A percentile compares a stretch with the other conserved stretches of the same genome.
phyloP scores from a whole-genome alignment of 768 basidiomycete genomes.

The Pholiota conissans region DNA sequence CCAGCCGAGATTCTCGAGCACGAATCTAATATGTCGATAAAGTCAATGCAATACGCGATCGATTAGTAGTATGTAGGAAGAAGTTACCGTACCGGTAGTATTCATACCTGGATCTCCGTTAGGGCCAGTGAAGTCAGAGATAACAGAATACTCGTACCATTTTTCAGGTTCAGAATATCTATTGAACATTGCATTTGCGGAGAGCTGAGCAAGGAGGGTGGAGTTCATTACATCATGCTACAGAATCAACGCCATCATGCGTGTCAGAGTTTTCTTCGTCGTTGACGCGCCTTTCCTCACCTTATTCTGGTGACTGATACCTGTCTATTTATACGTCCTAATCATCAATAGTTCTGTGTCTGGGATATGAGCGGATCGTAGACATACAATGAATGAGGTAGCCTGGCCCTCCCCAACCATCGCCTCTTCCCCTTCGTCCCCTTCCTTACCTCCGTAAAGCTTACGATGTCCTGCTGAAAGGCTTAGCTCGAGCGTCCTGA shows the following conservation, averaged over 20 bases:
- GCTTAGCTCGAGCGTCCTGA: too few relatives aligned
- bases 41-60: too few relatives aligned
- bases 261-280: too few relatives aligned
- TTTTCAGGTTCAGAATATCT: neutral
- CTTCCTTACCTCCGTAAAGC: too few relatives aligned
- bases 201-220: neutral
- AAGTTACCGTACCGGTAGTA: neutral
- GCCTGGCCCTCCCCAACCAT: neutral
- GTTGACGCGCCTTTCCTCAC: too few relatives aligned
- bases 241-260: too few relatives aligned
- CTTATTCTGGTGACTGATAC: neutral
- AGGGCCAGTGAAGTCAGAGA: neutral
- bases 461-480: too few relatives aligned
- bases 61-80: too few relatives aligned
- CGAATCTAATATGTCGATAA: too few relatives aligned
- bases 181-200: neutral
- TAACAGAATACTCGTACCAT: neutral
- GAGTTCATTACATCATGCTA: neutral
- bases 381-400: neutral
- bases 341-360: too few relatives aligned
- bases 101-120: neutral
- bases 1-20: neutral
- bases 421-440: too few relatives aligned
- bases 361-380: too few relatives aligned
- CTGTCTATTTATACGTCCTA: neutral